phyloP scores from a whole-genome alignment of 1,139 yeast genomes.

The Yamadazyma trypodendri region DNA sequence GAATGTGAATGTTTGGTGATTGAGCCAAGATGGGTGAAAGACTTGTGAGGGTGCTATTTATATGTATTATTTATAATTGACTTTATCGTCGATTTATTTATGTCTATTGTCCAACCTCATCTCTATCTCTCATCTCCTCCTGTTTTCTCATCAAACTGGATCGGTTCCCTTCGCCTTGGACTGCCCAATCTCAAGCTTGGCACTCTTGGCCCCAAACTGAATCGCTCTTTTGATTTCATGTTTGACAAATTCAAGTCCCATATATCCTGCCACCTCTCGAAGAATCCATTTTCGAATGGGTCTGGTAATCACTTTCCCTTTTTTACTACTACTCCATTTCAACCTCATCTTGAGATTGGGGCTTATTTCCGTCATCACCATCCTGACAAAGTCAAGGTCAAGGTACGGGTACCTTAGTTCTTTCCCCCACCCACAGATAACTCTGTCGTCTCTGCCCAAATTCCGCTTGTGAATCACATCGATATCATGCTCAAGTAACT shows the following conservation, averaged over 20 bases:
- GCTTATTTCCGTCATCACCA: slow-evolving; percentile 49
- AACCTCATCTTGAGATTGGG: slow-evolving; percentile 48
- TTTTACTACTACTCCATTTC: slow-evolving; percentile 33
- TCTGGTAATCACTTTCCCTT: slow-evolving; percentile 24
- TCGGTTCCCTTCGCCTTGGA: slow-evolving; percentile 50
- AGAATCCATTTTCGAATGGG: slow-evolving; percentile 60
- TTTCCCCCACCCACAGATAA: slow-evolving; percentile 80
- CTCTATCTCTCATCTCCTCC: no score
- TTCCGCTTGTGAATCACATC: slow-evolving; percentile 73
- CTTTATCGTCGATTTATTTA: neutral
- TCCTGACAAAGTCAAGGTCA: slow-evolving; percentile 59
- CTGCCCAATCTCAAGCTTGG: slow-evolving; percentile 81
- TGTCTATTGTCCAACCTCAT: no score
- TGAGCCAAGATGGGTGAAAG: slow-evolving; percentile 48
- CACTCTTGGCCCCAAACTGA: slow-evolving; percentile 94
- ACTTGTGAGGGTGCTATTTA: slow-evolving; percentile 19
- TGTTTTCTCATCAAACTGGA: no score
- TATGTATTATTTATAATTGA: slow-evolving; percentile 1
- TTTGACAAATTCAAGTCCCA: slow-evolving; percentile 58
- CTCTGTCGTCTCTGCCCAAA: slow-evolving; percentile 89
- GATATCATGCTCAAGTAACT: slow-evolving; percentile 69
- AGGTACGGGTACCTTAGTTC: slow-evolving; percentile 89
- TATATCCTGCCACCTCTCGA: slow-evolving; percentile 55
- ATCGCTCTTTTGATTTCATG: slow-evolving; percentile 90
- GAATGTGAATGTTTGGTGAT: slow-evolving; percentile 45